Evolutionary conservation across 768 basidiomycete genomes (phyloP), one percentile per base, ranked within the genome.

Genomic region (Myochromella boudieri): DNA sequence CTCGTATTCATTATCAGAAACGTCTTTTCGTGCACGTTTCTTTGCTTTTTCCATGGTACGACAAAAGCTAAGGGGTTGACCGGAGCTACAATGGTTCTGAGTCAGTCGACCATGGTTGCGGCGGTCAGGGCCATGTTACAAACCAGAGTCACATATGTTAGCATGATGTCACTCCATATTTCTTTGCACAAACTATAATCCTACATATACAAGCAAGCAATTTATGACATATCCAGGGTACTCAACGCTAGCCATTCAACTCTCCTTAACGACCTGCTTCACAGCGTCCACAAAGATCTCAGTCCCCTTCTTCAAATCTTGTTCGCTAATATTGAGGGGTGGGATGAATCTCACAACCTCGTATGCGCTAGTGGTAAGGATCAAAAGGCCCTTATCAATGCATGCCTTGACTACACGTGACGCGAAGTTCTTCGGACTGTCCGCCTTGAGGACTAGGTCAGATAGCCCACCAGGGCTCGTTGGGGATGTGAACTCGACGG

Each of bases 271-370:
- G 38, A 87, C 84, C 54, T 90, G 86, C 61, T 76, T 73, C 10
- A 93, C 77, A 7, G 88, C 81, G 60, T 87, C 77, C 26, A 59
- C 70, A 63, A 91, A 91, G 21, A 90, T 82, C 29, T 63, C 59
- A 48, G 71, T 72, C 0, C 88, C 88, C 60, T 82, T 81, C 56
- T 67, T 74, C 70, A 97, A 68, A 61, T 97, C 91, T 62, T 75
- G 78, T 64, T 80, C 65, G 18, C 76, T 79, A 52, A 95, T 80
- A 61, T 91, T 95, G 57, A 97, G 66, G 12, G 95, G 81, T 3
- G 95, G 95, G 58, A 98, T 97, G 74, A 98, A 97, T 60, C 94
- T 75, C 48, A 97, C 71, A 11, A 87, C 86, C 63, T 95, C 87
- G 63, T 88, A 95, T 20, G 90, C 76, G 41, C 87, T 91, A 20